Percentiles rank a stretch among this genome's conserved stretches.
These are phyloP conservation scores for Eutypa lata DNA, from an alignment of 2,329 filamentous ascomycete species.

Conservation along the genomic window DNA sequence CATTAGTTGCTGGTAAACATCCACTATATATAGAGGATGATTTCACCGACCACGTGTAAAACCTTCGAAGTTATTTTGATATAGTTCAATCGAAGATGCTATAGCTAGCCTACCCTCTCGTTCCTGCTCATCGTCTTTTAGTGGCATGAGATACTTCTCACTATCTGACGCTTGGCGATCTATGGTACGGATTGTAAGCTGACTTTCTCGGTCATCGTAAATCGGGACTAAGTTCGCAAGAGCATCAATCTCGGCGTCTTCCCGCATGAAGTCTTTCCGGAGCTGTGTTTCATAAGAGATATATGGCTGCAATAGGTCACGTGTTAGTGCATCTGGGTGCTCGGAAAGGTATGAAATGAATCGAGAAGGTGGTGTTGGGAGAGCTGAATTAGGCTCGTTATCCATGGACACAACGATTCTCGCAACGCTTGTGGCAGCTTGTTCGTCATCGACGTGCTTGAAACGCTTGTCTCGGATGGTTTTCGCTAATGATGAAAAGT, in stretches of 20 bases:
- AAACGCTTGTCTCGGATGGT: too few relatives aligned
- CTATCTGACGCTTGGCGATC: not conserved
- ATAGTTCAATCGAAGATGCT: not conserved
- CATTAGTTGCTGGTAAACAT: not conserved
- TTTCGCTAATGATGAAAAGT: too few relatives aligned
- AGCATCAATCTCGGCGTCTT: not conserved
- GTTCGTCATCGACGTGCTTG: too few relatives aligned
- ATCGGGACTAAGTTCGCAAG: not conserved
- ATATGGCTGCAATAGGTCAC: not conserved
- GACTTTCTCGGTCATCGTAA: not conserved
- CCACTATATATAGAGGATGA: not conserved
- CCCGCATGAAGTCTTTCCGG: constrained; percentile 1
- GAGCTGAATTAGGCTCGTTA: not conserved
- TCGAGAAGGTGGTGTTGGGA: not conserved
- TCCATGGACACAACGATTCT: too few relatives aligned
- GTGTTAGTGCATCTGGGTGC: not conserved
- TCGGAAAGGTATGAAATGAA: not conserved
- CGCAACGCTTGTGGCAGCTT: too few relatives aligned
- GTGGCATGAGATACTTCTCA: not conserved
- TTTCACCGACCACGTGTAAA: constrained; percentile 2
- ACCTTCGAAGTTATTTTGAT: not conserved
- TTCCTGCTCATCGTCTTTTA: not conserved
- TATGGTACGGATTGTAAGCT: not conserved
- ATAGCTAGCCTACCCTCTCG: not conserved
- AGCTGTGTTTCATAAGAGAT: not conserved